Evolutionary conservation across 176 grass and related monocot genomes (phyloP).

Genomic region (Stipa capillata): DNA sequence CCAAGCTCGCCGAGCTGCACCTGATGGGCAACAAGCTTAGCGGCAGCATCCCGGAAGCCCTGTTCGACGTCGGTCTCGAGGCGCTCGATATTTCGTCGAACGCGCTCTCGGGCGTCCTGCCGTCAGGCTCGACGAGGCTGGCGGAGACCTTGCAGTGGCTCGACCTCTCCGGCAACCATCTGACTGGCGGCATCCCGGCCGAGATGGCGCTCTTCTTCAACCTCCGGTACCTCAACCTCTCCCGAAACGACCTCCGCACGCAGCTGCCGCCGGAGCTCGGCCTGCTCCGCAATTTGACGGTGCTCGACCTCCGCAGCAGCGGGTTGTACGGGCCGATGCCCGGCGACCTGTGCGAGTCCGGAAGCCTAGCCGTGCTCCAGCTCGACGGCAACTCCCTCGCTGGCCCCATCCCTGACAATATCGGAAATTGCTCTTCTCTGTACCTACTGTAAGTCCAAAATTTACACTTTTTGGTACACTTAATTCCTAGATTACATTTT

Average conservation of each 20-base stretch:
- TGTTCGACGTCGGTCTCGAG: conserved; percentile 62
- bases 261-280: conserved; percentile 64
- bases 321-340: conserved; percentile 52
- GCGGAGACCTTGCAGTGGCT: conserved; percentile 51
- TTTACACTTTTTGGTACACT: neutral
- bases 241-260: conserved; percentile 58
- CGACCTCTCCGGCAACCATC: conserved; percentile 55
- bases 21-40: conserved; percentile 45
- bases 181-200: conserved; percentile 54
- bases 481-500: neutral
- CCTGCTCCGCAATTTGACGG: conserved; percentile 48
- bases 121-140: conserved; percentile 33
- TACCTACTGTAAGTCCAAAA: conserved; percentile 70
- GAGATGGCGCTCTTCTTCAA: conserved; percentile 57
- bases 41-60: conserved; percentile 47
- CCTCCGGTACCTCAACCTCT: conserved; percentile 75
- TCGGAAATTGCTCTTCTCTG: conserved; percentile 62
- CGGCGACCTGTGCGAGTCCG: conserved; percentile 50
- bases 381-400: conserved; percentile 64
- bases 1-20: conserved; percentile 49
- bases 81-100: conserved; percentile 74
- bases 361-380: conserved; percentile 65
- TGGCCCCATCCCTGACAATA: conserved; percentile 59
- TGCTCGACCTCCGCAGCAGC: conserved; percentile 73
- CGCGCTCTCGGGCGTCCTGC: conserved; percentile 49